Base-by-base conservation (phyloP, 139 green algal species). In the Raphidocelis subcapitata region DNA sequence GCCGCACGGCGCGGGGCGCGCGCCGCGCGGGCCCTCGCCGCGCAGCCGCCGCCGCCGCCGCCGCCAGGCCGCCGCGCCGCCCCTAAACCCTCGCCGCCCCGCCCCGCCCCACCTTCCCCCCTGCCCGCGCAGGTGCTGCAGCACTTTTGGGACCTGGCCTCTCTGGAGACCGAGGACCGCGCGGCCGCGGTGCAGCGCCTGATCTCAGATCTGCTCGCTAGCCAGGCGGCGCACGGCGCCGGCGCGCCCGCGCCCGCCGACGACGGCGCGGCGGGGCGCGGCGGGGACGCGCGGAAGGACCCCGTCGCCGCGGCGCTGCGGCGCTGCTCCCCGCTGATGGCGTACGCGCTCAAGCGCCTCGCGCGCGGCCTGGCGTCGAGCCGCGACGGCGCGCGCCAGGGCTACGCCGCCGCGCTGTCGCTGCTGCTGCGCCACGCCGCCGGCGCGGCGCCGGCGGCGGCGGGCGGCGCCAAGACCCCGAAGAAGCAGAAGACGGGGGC, bases 121-220 rank as follows among this genome's bases (percentile, higher is more conserved):
- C 14, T 56, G 41, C 41, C 41, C 41, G 41, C 69, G 62, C 74
- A 94, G 82, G 81, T 94, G 3, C 73, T 93, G 24, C 56, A 80
- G 18, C 73, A 75, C n/a, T 94, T 94, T 60, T 94, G 87, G 86
- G 80, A 93, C 32, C 64, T 94, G n/a, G 89, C 88, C 8, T 87
- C 81, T 0, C 65, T 90, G 0, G 77, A 94, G 21, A 60, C 56
- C 41, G 69, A 67, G 61, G 41, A 20, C 8, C 41, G 41, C 12
- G 41, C 41, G 12, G 12, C 8, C 8, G 41, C 41, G 41, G 41
- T 49, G 8, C 41, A 49, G 41, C 8, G 8, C 3, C 77, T 89
- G 8, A 75, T 83, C 8, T 31, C 67, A 5, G 77, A 75, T 12
- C 44, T 91, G n/a, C 18, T 76, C 2, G 70, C 62, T 2, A 74